Percentiles rank a stretch among this genome's conserved stretches.
Conservation (phyloP, 352 stramenopile genomes). For the Plasmopara halstedii region DNA sequence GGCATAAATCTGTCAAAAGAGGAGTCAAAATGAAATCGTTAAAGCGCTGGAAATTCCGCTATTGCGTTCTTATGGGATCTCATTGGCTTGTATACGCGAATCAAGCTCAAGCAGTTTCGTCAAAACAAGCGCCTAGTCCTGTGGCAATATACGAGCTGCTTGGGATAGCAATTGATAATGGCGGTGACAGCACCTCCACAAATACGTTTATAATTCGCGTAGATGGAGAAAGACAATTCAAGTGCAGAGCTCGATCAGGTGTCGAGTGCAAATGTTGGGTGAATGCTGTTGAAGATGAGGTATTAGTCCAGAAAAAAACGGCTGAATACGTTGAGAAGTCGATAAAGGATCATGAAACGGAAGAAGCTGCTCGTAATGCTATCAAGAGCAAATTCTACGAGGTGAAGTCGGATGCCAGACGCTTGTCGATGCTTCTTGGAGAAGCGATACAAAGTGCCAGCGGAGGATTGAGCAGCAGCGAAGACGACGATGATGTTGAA, state of each 20-base stretch:
- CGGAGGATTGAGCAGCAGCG: neutral
- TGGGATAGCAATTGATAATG: conserved; percentile 17
- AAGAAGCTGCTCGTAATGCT: conserved; percentile 26
- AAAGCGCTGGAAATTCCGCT: conserved; percentile 45
- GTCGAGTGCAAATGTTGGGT: conserved; percentile 65
- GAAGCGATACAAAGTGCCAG: conserved; percentile 37
- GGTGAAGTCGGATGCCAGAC: conserved; percentile 41
- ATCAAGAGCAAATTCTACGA: conserved; percentile 48
- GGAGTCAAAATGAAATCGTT: conserved; percentile 24
- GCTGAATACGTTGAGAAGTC: conserved; percentile 29
- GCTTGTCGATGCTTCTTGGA: conserved; percentile 34
- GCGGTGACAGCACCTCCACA: conserved; percentile 7
- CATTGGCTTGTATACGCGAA: conserved; percentile 68
- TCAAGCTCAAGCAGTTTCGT: conserved; percentile 41
- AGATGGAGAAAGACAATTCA: conserved; percentile 22
- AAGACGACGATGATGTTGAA: conserved; percentile 6
- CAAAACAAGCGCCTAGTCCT: conserved; percentile 15
- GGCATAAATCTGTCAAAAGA: conserved; percentile 11
- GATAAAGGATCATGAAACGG: conserved; percentile 30
- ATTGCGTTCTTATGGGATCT: conserved; percentile 60
- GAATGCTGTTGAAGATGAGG: conserved; percentile 53
- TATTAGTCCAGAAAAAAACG: conserved; percentile 23
- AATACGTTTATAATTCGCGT: conserved; percentile 23
- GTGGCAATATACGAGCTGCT: conserved; percentile 54
- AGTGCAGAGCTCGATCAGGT: conserved; percentile 49